phyloP scores from a whole-genome alignment of 2,329 filamentous ascomycete species.

The Pestalotiopsis sp. region DNA sequence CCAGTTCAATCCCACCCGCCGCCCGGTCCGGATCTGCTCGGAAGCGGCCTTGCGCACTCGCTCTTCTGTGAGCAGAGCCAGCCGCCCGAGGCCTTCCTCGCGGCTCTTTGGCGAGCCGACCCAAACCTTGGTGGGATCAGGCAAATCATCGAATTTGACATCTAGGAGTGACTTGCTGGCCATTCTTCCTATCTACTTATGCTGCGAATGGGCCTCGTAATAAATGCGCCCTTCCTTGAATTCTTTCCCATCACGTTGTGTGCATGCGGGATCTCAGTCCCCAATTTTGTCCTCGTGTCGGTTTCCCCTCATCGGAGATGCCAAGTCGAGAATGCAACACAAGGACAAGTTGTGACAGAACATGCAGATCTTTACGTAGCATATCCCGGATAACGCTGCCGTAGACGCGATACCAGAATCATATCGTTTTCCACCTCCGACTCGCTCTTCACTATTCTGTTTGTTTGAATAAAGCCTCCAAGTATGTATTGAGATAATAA shows the following conservation, averaged over 20 bases:
- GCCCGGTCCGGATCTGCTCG: constrained; percentile 52
- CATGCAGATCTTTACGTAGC: neutral
- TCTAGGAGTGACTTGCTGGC: neutral
- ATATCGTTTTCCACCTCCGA: neutral
- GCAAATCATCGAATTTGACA: constrained; percentile 37
- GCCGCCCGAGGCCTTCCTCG: constrained; percentile 55
- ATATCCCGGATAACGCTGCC: neutral
- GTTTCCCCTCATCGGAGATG: neutral
- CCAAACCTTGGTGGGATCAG: constrained; percentile 51
- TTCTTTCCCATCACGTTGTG: neutral
- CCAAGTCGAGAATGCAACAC: neutral
- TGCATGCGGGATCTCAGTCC: neutral
- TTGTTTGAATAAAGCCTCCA: too few species aligned
- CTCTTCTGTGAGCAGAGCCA: constrained; percentile 52
- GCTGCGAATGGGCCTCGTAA: neutral
- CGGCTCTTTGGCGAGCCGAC: constrained; percentile 41
- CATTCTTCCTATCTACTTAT: neutral
- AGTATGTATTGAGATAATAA: too few species aligned
- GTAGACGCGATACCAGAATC: neutral
- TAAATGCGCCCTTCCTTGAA: neutral
- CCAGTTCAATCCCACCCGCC: constrained; percentile 55
- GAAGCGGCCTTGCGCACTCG: constrained; percentile 50
- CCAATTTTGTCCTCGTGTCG: neutral
- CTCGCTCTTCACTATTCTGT: too few species aligned
- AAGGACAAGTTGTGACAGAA: neutral